These are phyloP conservation scores for Aspergillus quadricinctus DNA, from an alignment of 2,329 filamentous ascomycete genomes.

Conservation along the genomic window DNA sequence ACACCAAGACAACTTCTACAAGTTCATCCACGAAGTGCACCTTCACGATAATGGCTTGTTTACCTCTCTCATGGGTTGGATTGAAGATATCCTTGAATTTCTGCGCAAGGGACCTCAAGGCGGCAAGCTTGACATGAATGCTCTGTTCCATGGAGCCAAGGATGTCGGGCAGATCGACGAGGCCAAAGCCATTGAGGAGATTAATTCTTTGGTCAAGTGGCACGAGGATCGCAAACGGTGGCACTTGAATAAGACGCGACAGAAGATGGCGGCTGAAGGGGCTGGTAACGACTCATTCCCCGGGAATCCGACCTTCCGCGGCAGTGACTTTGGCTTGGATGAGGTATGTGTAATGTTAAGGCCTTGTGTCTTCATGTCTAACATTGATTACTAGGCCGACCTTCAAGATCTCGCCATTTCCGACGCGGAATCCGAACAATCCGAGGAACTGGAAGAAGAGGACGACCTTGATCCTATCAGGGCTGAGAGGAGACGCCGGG, in stretches of 20 bases:
- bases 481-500: constrained; percentile 73
- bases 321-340: constrained; percentile 85
- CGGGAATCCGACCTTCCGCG: constrained; percentile 60
- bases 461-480: constrained; percentile 84
- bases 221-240: constrained; percentile 95
- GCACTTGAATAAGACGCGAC: constrained; percentile 95
- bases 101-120: constrained; percentile 77
- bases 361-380: constrained; percentile 7
- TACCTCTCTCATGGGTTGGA: constrained; percentile 93
- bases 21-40: constrained; percentile 97
- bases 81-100: constrained; percentile 92
- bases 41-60: constrained; percentile 95
- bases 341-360: constrained; percentile 47
- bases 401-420: constrained; percentile 81
- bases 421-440: constrained; percentile 63
- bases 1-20: constrained; percentile 97
- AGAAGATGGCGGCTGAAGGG: constrained; percentile 95
- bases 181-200: constrained; percentile 69
- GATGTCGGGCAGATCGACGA: constrained; percentile 65
- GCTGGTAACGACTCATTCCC: constrained; percentile 48
- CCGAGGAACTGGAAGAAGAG: constrained; percentile 62
- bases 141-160: constrained; percentile 76
- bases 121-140: constrained; percentile 90
- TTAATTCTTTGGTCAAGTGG: constrained; percentile 84
- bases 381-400: constrained; percentile 51